Conservation (phyloP, 805 yeast species). For the Kazachstania kunashirensis region DNA sequence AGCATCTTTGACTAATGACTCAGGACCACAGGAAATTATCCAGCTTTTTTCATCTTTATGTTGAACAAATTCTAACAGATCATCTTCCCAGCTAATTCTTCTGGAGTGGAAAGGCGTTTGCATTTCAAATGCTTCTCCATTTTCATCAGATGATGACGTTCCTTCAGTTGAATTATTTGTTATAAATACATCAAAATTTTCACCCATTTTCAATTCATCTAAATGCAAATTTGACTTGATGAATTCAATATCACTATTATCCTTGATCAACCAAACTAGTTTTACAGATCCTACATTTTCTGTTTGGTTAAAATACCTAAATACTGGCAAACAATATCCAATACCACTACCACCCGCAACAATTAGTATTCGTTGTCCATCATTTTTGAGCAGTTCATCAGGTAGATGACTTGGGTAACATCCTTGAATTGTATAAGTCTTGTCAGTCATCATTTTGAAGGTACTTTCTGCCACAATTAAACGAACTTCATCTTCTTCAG, state of each 20-base stretch:
- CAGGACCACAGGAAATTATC: conserved; percentile 27
- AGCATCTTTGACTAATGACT: conserved; percentile 15
- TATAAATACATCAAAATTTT: conserved; percentile 25
- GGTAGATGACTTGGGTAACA: conserved; percentile 36
- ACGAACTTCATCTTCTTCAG: conserved; percentile 33
- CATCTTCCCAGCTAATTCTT: conserved; percentile 22
- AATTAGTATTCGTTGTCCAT: conserved; percentile 42
- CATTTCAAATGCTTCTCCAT: conserved; percentile 7
- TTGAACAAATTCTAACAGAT: conserved; percentile 15
- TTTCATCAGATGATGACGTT: conserved; percentile 3
- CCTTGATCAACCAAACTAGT: conserved; percentile 47
- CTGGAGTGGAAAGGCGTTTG: conserved; percentile 1
- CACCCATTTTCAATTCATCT: not conserved
- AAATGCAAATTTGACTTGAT: not conserved
- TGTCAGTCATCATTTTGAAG: conserved; percentile 28
- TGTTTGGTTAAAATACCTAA: conserved; percentile 26
- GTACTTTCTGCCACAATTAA: conserved; percentile 37
- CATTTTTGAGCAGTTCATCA: conserved; percentile 32
- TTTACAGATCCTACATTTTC: conserved; percentile 24
- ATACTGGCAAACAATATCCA: conserved; percentile 50
- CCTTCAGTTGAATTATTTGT: conserved; percentile 17
- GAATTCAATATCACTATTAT: conserved; percentile 15
- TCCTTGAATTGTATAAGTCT: conserved; percentile 33
- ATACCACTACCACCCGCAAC: conserved; percentile 71
- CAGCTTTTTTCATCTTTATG: conserved; percentile 18